Evolutionary conservation across 2,329 filamentous ascomycete genomes (phyloP).

Genomic region (Paraconiothyrium brasiliense): DNA sequence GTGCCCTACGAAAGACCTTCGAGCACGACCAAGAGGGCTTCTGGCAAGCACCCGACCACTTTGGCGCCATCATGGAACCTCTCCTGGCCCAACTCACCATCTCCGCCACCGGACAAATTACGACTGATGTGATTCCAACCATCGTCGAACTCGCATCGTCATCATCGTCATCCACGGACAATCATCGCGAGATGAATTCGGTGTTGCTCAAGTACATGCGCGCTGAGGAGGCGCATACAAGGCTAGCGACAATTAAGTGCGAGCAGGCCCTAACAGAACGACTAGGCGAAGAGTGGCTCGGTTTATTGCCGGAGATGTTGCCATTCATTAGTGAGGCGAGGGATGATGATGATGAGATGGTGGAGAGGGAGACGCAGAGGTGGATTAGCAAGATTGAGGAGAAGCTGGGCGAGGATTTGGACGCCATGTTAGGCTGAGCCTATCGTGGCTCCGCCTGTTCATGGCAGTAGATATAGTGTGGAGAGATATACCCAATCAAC

Average conservation of each 20-base stretch:
- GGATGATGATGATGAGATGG: constrained; percentile 94
- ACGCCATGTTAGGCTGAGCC: constrained; percentile 75
- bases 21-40: constrained; percentile 93
- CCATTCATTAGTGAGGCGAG: constrained; percentile 95
- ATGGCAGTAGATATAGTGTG: constrained; percentile 61
- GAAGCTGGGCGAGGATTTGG: constrained; percentile 87
- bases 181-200: constrained; percentile 89
- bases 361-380: constrained; percentile 86
- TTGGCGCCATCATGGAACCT: constrained; percentile 73
- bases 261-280: constrained; percentile 81
- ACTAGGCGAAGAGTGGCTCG: constrained; percentile 92
- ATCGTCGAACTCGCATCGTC: constrained; percentile 83
- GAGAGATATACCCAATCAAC: constrained; percentile 14
- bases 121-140: constrained; percentile 72
- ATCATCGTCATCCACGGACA: constrained; percentile 81
- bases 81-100: constrained; percentile 70
- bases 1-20: constrained; percentile 78
- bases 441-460: no score
- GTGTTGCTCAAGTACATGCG: constrained; percentile 81
- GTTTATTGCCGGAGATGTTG: constrained; percentile 91
- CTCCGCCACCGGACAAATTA: constrained; percentile 33
- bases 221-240: constrained; percentile 73
- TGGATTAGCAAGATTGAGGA: constrained; percentile 94
- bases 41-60: constrained; percentile 93
- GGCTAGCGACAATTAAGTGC: constrained; percentile 82